Evolutionary conservation across 78 protist genomes (phyloP).

Genomic region (Abeoforma whisleri): DNA sequence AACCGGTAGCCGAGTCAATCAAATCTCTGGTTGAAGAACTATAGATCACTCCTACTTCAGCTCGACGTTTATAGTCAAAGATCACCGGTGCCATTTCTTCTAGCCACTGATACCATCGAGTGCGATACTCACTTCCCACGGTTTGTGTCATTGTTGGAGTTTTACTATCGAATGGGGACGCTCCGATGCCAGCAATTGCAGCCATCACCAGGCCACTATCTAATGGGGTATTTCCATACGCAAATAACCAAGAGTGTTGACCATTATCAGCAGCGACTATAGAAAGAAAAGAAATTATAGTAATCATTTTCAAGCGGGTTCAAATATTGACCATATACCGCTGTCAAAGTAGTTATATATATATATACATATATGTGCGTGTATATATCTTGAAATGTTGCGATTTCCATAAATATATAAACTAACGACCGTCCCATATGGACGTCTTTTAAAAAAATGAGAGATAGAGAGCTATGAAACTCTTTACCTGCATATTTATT

Average conservation of each 20-base stretch:
- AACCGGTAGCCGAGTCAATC: neutral
- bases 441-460: too few relatives aligned
- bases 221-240: slow-evolving; percentile 19
- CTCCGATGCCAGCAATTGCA: slow-evolving; percentile 19
- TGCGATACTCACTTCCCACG: slow-evolving; percentile 18
- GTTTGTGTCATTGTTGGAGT: slow-evolving; percentile 30
- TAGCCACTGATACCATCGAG: slow-evolving; percentile 21
- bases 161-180: slow-evolving; percentile 31
- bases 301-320: too few relatives aligned
- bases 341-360: too few relatives aligned
- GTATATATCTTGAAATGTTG: too few relatives aligned
- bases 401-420: too few relatives aligned
- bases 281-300: too few relatives aligned
- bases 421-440: too few relatives aligned
- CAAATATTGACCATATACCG: too few relatives aligned
- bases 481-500: slow-evolving; percentile 38
- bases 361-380: too few relatives aligned
- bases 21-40: slow-evolving; percentile 24
- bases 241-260: slow-evolving; percentile 18
- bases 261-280: slow-evolving; percentile 22
- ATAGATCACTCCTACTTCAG: slow-evolving; percentile 22
- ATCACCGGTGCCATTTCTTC: slow-evolving; percentile 4
- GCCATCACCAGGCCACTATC: slow-evolving; percentile 25
- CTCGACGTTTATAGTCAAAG: neutral
- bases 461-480: too few relatives aligned